Base-by-base conservation (phyloP, 2,329 filamentous ascomycete species). In the Aspergillus sclerotialis region DNA sequence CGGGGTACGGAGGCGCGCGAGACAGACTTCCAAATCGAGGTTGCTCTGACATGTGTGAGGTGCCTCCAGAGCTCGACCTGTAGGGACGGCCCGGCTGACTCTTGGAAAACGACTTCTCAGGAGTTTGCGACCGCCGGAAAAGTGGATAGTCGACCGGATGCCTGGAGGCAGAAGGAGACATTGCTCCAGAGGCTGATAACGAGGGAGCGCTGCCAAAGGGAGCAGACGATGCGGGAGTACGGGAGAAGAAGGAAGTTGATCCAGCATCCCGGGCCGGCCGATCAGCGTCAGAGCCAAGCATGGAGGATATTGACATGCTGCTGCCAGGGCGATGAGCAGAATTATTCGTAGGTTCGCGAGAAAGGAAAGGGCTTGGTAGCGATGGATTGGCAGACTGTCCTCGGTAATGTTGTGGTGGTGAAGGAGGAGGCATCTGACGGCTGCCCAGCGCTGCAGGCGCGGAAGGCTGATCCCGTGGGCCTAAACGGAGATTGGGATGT, bases 261-360 rank as follows among this genome's bases (percentile, higher is more conserved):
- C 54, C 59, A 49, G 56, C 60, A 51, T 67, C 67, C 58, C 70
- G 69, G 55, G 60, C 58, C 26, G 60, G 48, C 36, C 62, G 63
- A 32, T 70, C 61, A 30, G 69, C 50, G 46, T 73, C 70, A 9
- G 66, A 68, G 39, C 79, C 80, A 39, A 84, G 72, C 60, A 85
- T 75, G 28, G 80, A 80, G n/a, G 78, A 82, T 58, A 84, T 84
- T 30, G 80, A 82, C 80, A 84, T 84, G 61, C 76, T 79, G 50
- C 75, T 75, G 33, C 72, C 73, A 9, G 74, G 72, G 39, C 78
- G 70, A 54, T 74, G 67, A 37, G 66, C 58, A 14, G 72, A 65
- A 14, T 63, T 64, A 12, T 65, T 62, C 31, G 75, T 69, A 30
- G 75, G 64, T 44, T 82, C 78, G 52, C 77, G 73, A 39, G 66